phyloP scores from a whole-genome alignment of 768 basidiomycete genomes.

The Mrakia frigida region DNA sequence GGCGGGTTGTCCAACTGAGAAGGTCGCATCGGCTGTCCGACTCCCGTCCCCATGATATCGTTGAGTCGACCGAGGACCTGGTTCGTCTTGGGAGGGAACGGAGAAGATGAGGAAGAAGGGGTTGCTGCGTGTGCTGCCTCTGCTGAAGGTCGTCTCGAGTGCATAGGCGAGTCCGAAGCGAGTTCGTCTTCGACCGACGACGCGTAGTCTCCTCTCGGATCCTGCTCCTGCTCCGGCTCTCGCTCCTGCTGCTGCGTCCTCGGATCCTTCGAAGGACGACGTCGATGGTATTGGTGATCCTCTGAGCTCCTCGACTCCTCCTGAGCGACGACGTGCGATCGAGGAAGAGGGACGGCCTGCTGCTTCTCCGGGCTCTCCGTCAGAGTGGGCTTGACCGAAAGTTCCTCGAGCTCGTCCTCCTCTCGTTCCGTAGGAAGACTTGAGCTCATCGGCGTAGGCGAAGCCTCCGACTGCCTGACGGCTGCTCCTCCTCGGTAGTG shows the following conservation, averaged over 20 bases:
- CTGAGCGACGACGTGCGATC: background rate
- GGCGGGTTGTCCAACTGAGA: slow-evolving; percentile 75
- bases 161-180: background rate
- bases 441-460: background rate
- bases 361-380: background rate
- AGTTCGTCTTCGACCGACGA: slow-evolving; percentile 11
- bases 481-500: background rate
- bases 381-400: background rate
- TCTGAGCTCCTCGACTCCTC: background rate
- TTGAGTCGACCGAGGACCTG: slow-evolving; percentile 40
- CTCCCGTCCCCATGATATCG: slow-evolving; percentile 39
- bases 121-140: too few relatives aligned
- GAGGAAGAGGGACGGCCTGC: background rate
- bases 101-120: background rate
- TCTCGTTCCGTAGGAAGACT: background rate
- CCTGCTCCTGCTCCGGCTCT: background rate
- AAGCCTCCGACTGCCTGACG: background rate
- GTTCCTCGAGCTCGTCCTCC: background rate
- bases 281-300: background rate
- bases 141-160: background rate
- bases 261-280: background rate
- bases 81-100: slow-evolving; percentile 32
- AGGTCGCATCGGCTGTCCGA: slow-evolving; percentile 45
- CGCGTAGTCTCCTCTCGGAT: background rate
- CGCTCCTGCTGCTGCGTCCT: too few relatives aligned